phyloP scores from a whole-genome alignment of 345 rosid species.

The Euclidium syriacum region DNA sequence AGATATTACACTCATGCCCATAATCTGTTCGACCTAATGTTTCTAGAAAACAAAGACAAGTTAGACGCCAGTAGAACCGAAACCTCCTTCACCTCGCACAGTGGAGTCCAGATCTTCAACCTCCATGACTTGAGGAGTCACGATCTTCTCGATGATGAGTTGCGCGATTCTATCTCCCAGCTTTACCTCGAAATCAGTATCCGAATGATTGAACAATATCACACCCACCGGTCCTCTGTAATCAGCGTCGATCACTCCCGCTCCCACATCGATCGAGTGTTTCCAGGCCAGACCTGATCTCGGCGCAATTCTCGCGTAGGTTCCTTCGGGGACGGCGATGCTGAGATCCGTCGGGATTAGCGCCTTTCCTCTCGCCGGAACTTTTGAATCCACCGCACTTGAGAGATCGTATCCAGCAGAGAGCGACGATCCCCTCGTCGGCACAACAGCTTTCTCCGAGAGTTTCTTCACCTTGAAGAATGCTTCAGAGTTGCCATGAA shows the following conservation, averaged over 20 bases:
- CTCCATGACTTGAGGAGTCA: constrained; percentile 58
- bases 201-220: constrained; percentile 61
- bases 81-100: constrained; percentile 69
- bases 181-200: constrained; percentile 58
- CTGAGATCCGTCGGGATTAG: constrained; percentile 75
- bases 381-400: constrained; percentile 57
- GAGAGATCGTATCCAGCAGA: constrained; percentile 87
- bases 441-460: constrained; percentile 68
- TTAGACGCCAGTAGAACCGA: constrained; percentile 79
- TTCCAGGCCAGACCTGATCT: constrained; percentile 82
- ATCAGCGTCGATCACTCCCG: constrained; percentile 75
- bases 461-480: constrained; percentile 63
- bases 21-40: constrained; percentile 13
- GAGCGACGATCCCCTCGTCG: constrained; percentile 60
- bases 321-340: constrained; percentile 61
- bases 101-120: constrained; percentile 73
- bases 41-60: neutral
- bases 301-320: constrained; percentile 79
- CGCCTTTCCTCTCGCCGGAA: constrained; percentile 80
- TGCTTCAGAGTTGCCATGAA: neutral
- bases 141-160: constrained; percentile 65
- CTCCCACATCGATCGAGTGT: constrained; percentile 76
- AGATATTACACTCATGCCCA: neutral
- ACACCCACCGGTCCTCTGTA: constrained; percentile 80
- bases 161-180: constrained; percentile 67